phyloP scores from a whole-genome alignment of 2,329 filamentous ascomycete species.

The Clarireedia sp. region DNA sequence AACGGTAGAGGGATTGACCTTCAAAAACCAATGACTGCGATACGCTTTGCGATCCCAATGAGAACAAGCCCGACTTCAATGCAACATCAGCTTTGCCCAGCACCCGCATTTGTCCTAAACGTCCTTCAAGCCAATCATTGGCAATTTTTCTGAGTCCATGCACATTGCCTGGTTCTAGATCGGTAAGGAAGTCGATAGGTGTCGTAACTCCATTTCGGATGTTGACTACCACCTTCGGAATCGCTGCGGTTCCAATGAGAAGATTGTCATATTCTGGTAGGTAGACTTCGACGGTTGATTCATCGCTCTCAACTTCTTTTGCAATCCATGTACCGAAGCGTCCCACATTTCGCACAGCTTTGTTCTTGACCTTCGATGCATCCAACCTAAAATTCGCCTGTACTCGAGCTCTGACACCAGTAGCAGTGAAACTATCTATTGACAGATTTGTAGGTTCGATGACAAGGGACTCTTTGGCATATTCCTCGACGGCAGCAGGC shows the following conservation, averaged over 20 bases:
- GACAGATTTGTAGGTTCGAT: slow-evolving; percentile 78
- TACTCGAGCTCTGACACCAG: slow-evolving; percentile 71
- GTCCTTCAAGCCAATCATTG: slow-evolving; percentile 81
- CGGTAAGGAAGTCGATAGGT: slow-evolving; percentile 68
- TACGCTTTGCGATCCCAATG: slow-evolving; percentile 68
- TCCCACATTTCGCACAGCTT: slow-evolving; percentile 67
- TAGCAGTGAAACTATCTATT: slow-evolving; percentile 73
- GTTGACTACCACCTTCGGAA: slow-evolving; percentile 69
- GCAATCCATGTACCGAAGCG: slow-evolving; percentile 74
- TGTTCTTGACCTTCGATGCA: slow-evolving; percentile 63
- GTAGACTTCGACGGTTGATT: slow-evolving; percentile 67
- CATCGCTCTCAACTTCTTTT: slow-evolving; percentile 62
- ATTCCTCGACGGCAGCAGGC: slow-evolving; percentile 73
- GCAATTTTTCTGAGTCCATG: slow-evolving; percentile 72
- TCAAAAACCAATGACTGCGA: slow-evolving; percentile 70
- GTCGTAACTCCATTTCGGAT: slow-evolving; percentile 73
- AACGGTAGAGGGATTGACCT: slow-evolving; percentile 67
- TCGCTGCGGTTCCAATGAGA: slow-evolving; percentile 65
- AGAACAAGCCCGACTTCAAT: slow-evolving; percentile 71
- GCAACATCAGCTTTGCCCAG: slow-evolving; percentile 65
- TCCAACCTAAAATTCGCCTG: slow-evolving; percentile 79
- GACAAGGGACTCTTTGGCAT: slow-evolving; percentile 74
- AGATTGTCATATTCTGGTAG: slow-evolving; percentile 76
- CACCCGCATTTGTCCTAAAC: slow-evolving; percentile 61
- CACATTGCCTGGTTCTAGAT: slow-evolving; percentile 67